Base-by-base conservation (phyloP, 192 early-diverging fungal genomes). In the Umbelopsis sp. region DNA sequence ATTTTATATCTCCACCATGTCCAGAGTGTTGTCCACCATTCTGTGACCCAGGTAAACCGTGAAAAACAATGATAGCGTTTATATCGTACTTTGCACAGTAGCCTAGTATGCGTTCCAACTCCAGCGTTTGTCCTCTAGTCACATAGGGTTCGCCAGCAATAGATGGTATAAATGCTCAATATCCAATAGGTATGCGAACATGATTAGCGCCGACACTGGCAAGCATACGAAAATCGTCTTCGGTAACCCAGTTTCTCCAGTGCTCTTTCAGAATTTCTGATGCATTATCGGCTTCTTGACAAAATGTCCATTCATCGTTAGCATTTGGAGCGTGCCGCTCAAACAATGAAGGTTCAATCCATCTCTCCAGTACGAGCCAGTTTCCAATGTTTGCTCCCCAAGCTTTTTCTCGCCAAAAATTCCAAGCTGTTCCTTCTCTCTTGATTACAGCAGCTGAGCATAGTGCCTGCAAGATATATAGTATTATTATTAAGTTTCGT, bases 1-100 rank as follows among this genome's bases (percentile, higher is more conserved):
- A 88, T 2, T 44, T 59, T 3, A 86, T 72, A 5, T 65, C 74
- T 16, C 47, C 71, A 4, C 74, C 76, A 1, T 70, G 62, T 5
- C 87, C 87, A 31, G 83, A 84, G 68, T 88, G 86, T 36, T 84
- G 84, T 51, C 85, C 82, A 5, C 85, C 87, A 45, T 88, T 88
- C 45, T 88, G 87, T 32, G 84, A 85, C 17, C 87, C 87, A 0
- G 87, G 87, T 21, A 82, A 75, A 20, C 82, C 85, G 68, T 88
- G 87, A 53, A 88, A 78, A 22, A 87, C 87, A 25, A 84, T 81
- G 25, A 88, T 79, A 2, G 85, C 87, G 6, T 80, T 75, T 32
- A 88, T 41, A 1, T 80, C 77, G 50, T 88, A 77, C 31, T 65
- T 65, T 17, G 65, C 65, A 49, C 75, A 76, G 51, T 76, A 76